A percentile compares a stretch with the other conserved stretches of the same genome.
phyloP scores from a whole-genome alignment of 2,329 filamentous ascomycete species.

The Thermochaetoides dissita region DNA sequence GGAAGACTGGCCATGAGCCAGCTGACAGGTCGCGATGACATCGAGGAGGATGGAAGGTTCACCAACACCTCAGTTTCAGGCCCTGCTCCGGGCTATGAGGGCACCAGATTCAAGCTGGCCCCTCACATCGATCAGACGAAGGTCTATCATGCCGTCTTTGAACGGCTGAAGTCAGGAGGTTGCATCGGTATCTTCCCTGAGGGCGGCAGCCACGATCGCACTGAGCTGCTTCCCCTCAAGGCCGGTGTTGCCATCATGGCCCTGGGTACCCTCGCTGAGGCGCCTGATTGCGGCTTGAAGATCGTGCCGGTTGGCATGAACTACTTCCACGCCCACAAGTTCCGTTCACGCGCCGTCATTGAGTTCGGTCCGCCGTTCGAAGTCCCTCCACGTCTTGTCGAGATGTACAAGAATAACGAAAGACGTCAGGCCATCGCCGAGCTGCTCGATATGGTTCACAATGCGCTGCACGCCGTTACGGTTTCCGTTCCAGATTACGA shows the following conservation, averaged over 20 bases:
- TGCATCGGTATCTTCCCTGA: slow-evolving; percentile 96
- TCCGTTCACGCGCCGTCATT: slow-evolving; percentile 85
- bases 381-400: slow-evolving; percentile 66
- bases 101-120: slow-evolving; percentile 73
- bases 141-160: slow-evolving; percentile 88
- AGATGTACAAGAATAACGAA: slow-evolving; percentile 72
- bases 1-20: slow-evolving; percentile 61
- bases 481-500: slow-evolving; percentile 90
- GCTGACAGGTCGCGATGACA: slow-evolving; percentile 65
- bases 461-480: slow-evolving; percentile 74
- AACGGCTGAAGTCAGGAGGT: slow-evolving; percentile 64
- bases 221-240: slow-evolving; percentile 82
- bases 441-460: slow-evolving; percentile 74
- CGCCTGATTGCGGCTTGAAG: slow-evolving; percentile 76
- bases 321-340: slow-evolving; percentile 98
- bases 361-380: slow-evolving; percentile 89
- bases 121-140: slow-evolving; percentile 89
- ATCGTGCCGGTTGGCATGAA: slow-evolving; percentile 98
- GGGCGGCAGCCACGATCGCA: slow-evolving; percentile 88
- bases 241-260: slow-evolving; percentile 98
- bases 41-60: slow-evolving; percentile 52
- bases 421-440: slow-evolving; percentile 75
- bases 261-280: slow-evolving; percentile 70
- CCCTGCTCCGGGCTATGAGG: slow-evolving; percentile 49
- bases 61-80: slow-evolving; percentile 40